Evolutionary conservation across 345 rosid species (phyloP).

Genomic region (Sonneratia alba): DNA sequence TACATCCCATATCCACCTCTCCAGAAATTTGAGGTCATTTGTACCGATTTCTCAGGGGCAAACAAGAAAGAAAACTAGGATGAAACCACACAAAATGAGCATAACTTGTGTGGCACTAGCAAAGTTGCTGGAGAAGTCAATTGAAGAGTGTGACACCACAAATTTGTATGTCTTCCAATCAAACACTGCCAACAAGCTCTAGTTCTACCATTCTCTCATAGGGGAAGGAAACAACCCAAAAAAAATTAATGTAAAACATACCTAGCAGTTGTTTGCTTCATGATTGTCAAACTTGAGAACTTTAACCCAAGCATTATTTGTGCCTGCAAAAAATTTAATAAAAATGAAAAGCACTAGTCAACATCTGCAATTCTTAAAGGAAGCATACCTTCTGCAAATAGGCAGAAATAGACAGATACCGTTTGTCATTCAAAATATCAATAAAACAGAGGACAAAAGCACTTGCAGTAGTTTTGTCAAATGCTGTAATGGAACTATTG

Average conservation of each 20-base stretch:
- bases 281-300: conserved; percentile 76
- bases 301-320: conserved; percentile 55
- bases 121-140: background rate
- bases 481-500: too few species aligned
- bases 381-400: background rate
- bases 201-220: background rate
- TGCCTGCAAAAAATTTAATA: conserved; percentile 31
- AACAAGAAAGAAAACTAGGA: background rate
- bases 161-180: background rate
- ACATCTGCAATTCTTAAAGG: conserved; percentile 1
- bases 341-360: conserved; percentile 9
- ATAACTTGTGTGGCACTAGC: background rate
- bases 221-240: background rate
- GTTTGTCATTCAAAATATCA: background rate
- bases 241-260: conserved; percentile 28
- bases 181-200: background rate
- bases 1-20: background rate
- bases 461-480: background rate
- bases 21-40: background rate
- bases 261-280: conserved; percentile 68
- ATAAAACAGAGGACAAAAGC: background rate
- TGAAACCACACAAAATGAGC: background rate
- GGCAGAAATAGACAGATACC: background rate
- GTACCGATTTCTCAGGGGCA: background rate
- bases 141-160: background rate